phyloP scores from a whole-genome alignment of 2,329 filamentous ascomycete species.

The Triangularia verruculosa region DNA sequence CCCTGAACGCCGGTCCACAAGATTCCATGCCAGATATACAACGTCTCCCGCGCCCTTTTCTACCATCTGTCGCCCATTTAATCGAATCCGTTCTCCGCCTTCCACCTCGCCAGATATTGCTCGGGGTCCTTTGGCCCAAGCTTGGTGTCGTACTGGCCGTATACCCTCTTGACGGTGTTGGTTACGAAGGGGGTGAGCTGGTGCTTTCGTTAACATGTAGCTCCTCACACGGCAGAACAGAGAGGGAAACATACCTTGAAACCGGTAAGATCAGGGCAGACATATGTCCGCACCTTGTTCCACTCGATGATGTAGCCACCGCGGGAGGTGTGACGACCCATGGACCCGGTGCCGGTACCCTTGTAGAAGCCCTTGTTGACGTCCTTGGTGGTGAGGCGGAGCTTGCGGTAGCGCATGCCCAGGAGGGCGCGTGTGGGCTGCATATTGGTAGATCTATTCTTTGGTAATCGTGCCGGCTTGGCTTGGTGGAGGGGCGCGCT shows the following conservation, averaged over 20 bases:
- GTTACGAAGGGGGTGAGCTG: constrained; percentile 83
- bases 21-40: constrained; percentile 1
- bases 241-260: constrained; percentile 62
- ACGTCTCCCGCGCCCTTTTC: neutral
- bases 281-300: constrained; percentile 86
- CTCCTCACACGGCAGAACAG: neutral
- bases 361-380: constrained; percentile 96
- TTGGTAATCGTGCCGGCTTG: neutral
- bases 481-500: neutral
- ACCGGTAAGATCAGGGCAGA: constrained; percentile 67
- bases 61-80: constrained; percentile 32
- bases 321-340: constrained; percentile 79
- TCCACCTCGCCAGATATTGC: constrained; percentile 64
- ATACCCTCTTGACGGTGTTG: constrained; percentile 50
- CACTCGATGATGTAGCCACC: constrained; percentile 84
- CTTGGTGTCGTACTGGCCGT: constrained; percentile 52
- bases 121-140: constrained; percentile 58
- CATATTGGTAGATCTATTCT: constrained; percentile 46
- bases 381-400: constrained; percentile 86
- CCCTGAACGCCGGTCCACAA: neutral
- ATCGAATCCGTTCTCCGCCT: constrained; percentile 62
- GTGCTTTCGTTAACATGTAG: constrained; percentile 19
- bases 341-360: constrained; percentile 82
- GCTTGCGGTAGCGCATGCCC: constrained; percentile 63
- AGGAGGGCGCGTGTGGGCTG: constrained; percentile 66